Evolutionary conservation across 2,329 filamentous ascomycete species (phyloP), one percentile per base, ranked within the genome.

Genomic region (Rhynchosporium secalis): DNA sequence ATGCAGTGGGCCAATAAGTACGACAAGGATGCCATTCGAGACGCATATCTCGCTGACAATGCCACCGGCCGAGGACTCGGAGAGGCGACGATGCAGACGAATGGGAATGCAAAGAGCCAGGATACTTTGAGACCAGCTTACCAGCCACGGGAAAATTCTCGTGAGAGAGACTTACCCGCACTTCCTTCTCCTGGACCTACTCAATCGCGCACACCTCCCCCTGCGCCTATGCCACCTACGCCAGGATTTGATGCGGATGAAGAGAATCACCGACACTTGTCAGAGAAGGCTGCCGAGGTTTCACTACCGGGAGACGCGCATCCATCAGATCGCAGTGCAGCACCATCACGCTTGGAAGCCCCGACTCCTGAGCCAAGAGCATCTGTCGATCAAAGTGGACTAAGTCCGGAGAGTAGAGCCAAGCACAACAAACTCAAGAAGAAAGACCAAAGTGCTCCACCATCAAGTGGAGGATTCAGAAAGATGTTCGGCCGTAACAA

Each of bases 1-100:
- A 89, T 99, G 87, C 96, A 96, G 76, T 99, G 95, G 95, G 92
- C 94, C 38, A 94, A 83, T 75, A 92, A 92, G 71, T 98, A 97
- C 74, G 95, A 98, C 77, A 96, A 95, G 77, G 88, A 95, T 71
- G 82, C 88, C 7, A 88, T 96, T 65, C 87, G 92, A 59, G 87
- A 91, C 66, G 87, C 91, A n/a, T 98, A 98, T 75, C 81, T 98
- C 57, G 85, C 86, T 51, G 88, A 96, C 72, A 79, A 78, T 54
- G 85, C 82, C 67, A 87, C 89, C 47, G 92, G 93, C 28, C 89
- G 85, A 62, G 91, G 91, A 12, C 66, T 78, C 26, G 80, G 78
- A 1, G 76, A 78, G 46, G 78, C 80, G 15, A 78, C 80, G 12
- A 75, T 81, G 59, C 76, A 76, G 20, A 76, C 75, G 43, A 79